Base-by-base conservation (phyloP, 2,329 filamentous ascomycete genomes). In the Calonectria naviculata region DNA sequence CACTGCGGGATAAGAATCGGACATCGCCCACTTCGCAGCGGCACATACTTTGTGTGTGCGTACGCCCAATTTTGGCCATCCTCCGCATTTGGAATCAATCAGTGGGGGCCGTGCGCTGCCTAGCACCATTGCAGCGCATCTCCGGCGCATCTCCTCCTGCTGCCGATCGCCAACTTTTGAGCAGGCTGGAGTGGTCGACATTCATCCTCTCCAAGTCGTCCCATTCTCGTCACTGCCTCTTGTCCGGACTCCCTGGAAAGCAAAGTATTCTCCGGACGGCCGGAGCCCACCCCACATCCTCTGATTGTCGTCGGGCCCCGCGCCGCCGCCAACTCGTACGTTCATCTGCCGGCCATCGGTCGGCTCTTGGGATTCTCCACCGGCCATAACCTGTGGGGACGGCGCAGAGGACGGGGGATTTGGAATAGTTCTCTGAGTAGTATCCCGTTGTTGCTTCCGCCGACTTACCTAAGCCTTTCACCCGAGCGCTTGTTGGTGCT, bases 391-490 rank as follows among this genome's bases (percentile, higher is more conserved):
- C 60, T 46, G 62, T 70, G 67, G 61, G 44, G 54, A 70, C 62
- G 17, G 28, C 19, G 38, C n/a, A 47, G 34, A 17, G 17, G 42
- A 29, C 67, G 29, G 49, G 38, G 49, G 15, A 21, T 42, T 47
- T 42, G 46, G 44, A 58, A 58, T 58, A 58, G 52, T 19, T 54
- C 15, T 13, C 46, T 46, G n/a, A 65, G 28, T 52, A 52, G 42
- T 34, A 60, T 42, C 31, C 31, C 41, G 28, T 38, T 44, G 24
- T 29, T 36, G 44, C 34, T 24, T 49, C 46, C 24, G 24, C 26
- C 38, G 12, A 38, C 63, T 70, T 70, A 67, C 46, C 46, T 67
- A 66, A 70, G 56, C 68, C 63, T 31, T 42, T 56, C 47, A 29
- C n/a, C 63, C 63, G 63, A 41, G 46, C 63, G 58, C 63, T 63